A percentile compares a stretch with the other conserved stretches of the same genome.
These are phyloP conservation scores for Phytopythium mirpurense DNA, from an alignment of 352 stramenopile genomes.

Conservation along the genomic window DNA sequence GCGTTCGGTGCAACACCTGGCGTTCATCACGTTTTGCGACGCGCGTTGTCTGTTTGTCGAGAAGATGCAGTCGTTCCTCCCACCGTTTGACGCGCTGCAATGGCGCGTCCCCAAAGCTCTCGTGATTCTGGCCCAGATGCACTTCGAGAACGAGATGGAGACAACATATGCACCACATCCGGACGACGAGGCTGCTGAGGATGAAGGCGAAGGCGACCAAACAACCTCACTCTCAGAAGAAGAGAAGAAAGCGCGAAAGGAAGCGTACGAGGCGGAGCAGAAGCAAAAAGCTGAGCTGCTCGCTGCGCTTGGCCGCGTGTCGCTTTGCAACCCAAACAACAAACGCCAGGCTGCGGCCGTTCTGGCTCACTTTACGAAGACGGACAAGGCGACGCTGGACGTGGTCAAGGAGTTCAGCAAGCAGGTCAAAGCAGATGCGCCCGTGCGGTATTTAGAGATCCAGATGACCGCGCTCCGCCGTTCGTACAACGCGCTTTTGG, in stretches of 20 bases:
- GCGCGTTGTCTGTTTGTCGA: constrained; percentile 78
- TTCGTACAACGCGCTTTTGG: constrained; percentile 55
- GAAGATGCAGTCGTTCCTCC: constrained; percentile 56
- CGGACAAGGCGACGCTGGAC: constrained; percentile 41
- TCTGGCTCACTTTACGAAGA: constrained; percentile 58
- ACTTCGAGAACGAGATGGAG: constrained; percentile 75
- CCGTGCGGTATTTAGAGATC: constrained; percentile 81
- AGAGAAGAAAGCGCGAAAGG: constrained; percentile 19
- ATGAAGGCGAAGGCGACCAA: constrained; percentile 13
- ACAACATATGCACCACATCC: constrained; percentile 10
- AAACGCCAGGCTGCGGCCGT: constrained; percentile 74
- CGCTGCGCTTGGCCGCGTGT: constrained; percentile 60
- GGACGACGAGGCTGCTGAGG: constrained; percentile 18
- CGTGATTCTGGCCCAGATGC: constrained; percentile 69
- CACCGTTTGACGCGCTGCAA: constrained; percentile 56
- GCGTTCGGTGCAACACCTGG: constrained; percentile 49
- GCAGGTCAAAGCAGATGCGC: constrained; percentile 67
- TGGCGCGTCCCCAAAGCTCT: constrained; percentile 70
- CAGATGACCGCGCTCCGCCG: constrained; percentile 82
- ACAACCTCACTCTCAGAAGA: background rate
- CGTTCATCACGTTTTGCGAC: constrained; percentile 81
- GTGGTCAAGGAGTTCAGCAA: constrained; percentile 81
- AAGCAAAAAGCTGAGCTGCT: constrained; percentile 60
- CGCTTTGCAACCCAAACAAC: constrained; percentile 79
- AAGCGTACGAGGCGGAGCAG: constrained; percentile 26